Evolutionary conservation across 2,329 filamentous ascomycete species (phyloP).

Genomic region (Colletotrichum sp.): DNA sequence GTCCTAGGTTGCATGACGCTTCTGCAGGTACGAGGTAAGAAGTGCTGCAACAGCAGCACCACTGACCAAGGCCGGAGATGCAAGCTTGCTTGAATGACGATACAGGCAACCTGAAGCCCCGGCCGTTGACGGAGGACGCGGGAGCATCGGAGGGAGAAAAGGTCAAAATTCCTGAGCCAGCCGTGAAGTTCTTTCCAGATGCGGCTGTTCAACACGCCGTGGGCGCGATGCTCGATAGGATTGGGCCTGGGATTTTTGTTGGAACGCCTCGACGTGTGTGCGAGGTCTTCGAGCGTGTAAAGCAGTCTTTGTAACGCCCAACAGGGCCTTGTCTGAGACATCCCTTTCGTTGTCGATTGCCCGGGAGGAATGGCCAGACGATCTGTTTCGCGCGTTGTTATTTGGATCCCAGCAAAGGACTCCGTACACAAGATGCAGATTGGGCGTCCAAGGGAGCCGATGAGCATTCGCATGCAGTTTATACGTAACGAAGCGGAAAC

Average conservation of each 20-base stretch:
- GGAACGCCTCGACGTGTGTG: conserved; percentile 1
- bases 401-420: background rate
- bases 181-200: background rate
- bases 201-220: background rate
- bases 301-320: conserved; percentile 8
- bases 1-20: conserved; percentile 21
- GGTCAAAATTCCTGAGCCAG: background rate
- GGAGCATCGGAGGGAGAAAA: conserved; percentile 9
- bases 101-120: background rate
- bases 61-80: background rate
- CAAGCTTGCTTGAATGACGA: background rate
- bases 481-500: background rate
- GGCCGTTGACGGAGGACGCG: background rate
- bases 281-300: background rate
- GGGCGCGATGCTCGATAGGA: background rate
- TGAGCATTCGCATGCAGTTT: conserved; percentile 1
- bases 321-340: conserved; percentile 8
- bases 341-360: conserved; percentile 11
- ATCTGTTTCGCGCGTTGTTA: conserved; percentile 7
- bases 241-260: background rate
- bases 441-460: background rate
- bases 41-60: background rate
- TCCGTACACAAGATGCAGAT: background rate
- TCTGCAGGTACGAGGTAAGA: conserved; percentile 28
- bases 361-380: background rate